A percentile compares a stretch with the other conserved stretches of the same genome.
Evolutionary conservation across 495 filamentous ascomycete genomes (phyloP).

Genomic region (Hypoxylon trugodes): DNA sequence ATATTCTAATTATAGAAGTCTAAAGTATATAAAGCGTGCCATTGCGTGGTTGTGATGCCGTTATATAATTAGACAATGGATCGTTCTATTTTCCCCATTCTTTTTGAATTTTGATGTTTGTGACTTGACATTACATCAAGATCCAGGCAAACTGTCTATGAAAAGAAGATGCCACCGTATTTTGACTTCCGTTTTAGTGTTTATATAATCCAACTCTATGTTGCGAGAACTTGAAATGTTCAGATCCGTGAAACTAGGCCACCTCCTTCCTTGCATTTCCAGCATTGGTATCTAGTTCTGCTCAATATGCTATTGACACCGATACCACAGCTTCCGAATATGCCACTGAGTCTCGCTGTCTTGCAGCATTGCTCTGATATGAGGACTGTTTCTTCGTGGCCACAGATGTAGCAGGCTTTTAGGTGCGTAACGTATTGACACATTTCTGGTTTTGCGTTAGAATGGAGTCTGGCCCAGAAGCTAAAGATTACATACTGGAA

Average conservation of each 20-base stretch:
- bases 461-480: not conserved
- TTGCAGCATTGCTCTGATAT: constrained; percentile 53
- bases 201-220: too few relatives aligned
- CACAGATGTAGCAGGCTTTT: constrained; percentile 48
- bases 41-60: too few relatives aligned
- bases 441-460: constrained; percentile 43
- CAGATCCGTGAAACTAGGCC: constrained; percentile 18
- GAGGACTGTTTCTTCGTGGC: constrained; percentile 51
- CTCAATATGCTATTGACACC: constrained; percentile 44
- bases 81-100: too few relatives aligned
- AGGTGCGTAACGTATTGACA: constrained; percentile 55
- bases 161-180: too few relatives aligned
- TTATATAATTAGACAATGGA: too few relatives aligned
- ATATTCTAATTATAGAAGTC: too few relatives aligned
- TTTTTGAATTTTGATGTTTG: too few relatives aligned
- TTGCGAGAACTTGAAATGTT: too few relatives aligned
- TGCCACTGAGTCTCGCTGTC: constrained; percentile 41
- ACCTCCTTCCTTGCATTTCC: constrained; percentile 49
- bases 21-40: too few relatives aligned
- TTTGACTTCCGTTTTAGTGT: not conserved
- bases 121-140: not conserved
- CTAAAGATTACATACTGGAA: constrained; percentile 24
- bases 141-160: not conserved
- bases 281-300: constrained; percentile 48
- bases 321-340: constrained; percentile 51